Conservation (phyloP, 1,284 basidiomycete genomes). For the Marasmius fiardii region DNA sequence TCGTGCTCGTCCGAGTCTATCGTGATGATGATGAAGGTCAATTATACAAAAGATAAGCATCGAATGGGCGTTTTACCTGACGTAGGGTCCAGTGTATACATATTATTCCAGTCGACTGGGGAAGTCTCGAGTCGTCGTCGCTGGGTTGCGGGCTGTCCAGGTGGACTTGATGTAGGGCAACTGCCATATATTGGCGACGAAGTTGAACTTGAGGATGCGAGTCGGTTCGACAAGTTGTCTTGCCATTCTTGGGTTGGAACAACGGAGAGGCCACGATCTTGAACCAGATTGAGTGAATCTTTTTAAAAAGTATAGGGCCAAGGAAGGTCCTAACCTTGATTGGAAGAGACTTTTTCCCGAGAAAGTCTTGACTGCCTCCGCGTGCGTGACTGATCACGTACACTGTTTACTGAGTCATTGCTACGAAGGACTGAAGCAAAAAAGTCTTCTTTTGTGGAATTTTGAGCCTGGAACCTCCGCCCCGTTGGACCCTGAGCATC, state of each 20-base stretch:
- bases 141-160: constrained; percentile 31
- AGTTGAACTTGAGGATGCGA: constrained; percentile 33
- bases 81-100: constrained; percentile 50
- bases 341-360: constrained; percentile 71
- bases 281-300: constrained; percentile 5
- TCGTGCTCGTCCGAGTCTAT: constrained; percentile 33
- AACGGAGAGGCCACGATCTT: constrained; percentile 58
- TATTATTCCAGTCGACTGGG: constrained; percentile 40
- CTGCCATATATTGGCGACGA: constrained; percentile 14
- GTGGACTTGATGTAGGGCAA: constrained; percentile 16
- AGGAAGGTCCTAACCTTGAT: constrained; percentile 46
- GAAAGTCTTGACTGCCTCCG: constrained; percentile 71
- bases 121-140: constrained; percentile 35
- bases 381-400: constrained; percentile 58
- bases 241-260: constrained; percentile 77
- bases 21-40: constrained; percentile 15
- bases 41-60: constrained; percentile 6
- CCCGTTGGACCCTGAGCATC: constrained; percentile 58
- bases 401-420: constrained; percentile 36
- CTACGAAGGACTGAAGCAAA: constrained; percentile 68
- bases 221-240: constrained; percentile 57
- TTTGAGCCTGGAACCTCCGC: constrained; percentile 45
- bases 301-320: constrained; percentile 6
- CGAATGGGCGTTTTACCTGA: constrained; percentile 24
- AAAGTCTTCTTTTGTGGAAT: constrained; percentile 62